phyloP scores from a whole-genome alignment of 78 protist genomes.

The Dictyostelium firmibasis region DNA sequence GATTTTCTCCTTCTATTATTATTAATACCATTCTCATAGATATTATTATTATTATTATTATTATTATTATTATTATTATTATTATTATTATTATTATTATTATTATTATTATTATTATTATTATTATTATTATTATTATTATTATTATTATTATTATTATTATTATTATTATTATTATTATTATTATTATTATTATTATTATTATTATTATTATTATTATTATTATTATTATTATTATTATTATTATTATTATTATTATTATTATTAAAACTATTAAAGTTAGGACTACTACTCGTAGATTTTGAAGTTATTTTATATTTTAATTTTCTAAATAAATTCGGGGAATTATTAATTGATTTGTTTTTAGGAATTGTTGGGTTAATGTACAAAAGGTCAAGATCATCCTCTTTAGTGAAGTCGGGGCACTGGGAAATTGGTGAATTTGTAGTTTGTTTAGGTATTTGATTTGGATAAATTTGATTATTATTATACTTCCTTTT shows the following conservation, averaged over 20 bases:
- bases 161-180: constrained; percentile 19
- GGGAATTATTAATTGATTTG: background rate
- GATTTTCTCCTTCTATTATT: background rate
- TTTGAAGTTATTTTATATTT: background rate
- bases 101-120: background rate
- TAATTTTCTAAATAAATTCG: background rate
- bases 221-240: background rate
- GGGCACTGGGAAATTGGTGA: background rate
- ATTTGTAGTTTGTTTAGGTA: background rate
- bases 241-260: constrained; percentile 4
- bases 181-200: constrained; percentile 30
- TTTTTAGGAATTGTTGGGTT: background rate
- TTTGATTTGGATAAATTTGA: background rate
- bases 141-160: background rate
- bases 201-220: constrained; percentile 13
- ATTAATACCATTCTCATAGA: background rate
- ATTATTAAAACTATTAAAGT: background rate
- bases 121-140: background rate
- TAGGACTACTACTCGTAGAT: background rate
- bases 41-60: constrained; percentile 26
- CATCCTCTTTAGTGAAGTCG: background rate
- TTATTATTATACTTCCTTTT: background rate
- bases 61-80: constrained; percentile 29
- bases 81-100: constrained; percentile 4
- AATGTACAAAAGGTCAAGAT: too few species aligned